A percentile compares a stretch with the other conserved stretches of the same genome.
These are phyloP conservation scores for Suhomyces coccinellae DNA, from an alignment of 1,139 yeast species.

Conservation along the genomic window DNA sequence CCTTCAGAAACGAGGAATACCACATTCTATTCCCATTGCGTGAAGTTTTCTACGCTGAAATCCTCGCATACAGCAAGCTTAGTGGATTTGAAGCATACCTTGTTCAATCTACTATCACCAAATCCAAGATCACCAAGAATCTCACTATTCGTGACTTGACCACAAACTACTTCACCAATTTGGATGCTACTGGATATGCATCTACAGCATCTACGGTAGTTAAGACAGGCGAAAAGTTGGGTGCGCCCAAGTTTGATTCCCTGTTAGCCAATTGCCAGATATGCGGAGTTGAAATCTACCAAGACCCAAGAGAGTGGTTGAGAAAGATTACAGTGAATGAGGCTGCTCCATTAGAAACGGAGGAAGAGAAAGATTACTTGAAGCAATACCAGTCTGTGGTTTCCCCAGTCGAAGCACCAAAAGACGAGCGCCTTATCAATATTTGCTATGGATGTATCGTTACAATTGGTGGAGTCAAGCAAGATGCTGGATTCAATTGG, in stretches of 20 bases:
- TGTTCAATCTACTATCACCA: conserved; percentile 25
- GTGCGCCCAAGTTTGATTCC: conserved; percentile 44
- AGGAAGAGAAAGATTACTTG: conserved; percentile 45
- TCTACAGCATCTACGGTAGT: conserved; percentile 94
- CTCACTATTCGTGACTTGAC: conserved; percentile 83
- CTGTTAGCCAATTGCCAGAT: conserved; percentile 42
- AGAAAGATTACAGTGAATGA: conserved; percentile 68
- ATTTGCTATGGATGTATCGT: conserved; percentile 82
- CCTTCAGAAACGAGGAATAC: conserved; percentile 30
- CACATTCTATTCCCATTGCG: conserved; percentile 67
- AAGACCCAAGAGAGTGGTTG: conserved; percentile 69
- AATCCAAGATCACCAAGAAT: conserved; percentile 52
- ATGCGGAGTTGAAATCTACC: conserved; percentile 53
- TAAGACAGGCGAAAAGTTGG: conserved; percentile 80
- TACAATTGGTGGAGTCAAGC: conserved; percentile 47
- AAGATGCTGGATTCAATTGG: conserved; percentile 49
- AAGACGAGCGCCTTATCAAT: conserved; percentile 21
- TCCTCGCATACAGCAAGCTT: conserved; percentile 51
- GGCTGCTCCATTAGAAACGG: conserved; percentile 51
- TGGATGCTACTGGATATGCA: conserved; percentile 77
- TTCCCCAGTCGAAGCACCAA: background rate
- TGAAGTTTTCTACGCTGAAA: conserved; percentile 69
- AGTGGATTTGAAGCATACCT: conserved; percentile 28
- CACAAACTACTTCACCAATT: conserved; percentile 65
- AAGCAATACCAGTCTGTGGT: conserved; percentile 21